Conservation (phyloP, 2,329 filamentous ascomycete species). For the Zymoseptoria pseudotritici region DNA sequence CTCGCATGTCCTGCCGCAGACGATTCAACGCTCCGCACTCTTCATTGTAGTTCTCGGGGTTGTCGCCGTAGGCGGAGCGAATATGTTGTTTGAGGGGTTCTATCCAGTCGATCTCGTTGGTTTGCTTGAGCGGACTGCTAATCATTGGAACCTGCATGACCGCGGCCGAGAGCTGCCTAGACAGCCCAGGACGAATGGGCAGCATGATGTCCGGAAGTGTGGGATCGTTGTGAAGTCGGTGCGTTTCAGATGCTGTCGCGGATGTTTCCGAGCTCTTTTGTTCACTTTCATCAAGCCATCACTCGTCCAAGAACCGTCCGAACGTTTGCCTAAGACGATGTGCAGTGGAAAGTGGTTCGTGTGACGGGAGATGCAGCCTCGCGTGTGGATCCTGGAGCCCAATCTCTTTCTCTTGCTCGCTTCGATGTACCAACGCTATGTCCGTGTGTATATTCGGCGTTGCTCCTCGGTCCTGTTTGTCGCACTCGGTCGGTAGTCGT, state of each 20-base stretch:
- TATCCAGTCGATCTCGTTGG: slow-evolving; percentile 98
- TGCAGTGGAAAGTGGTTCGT: not conserved
- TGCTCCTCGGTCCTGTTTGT: not conserved
- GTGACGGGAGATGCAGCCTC: not conserved
- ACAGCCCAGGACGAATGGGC: slow-evolving; percentile 29
- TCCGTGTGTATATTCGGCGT: not conserved
- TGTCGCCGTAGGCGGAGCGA: slow-evolving; percentile 86
- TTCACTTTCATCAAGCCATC: not conserved
- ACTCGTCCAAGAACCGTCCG: not conserved
- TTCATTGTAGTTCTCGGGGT: slow-evolving; percentile 89
- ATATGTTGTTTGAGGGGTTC: slow-evolving; percentile 89
- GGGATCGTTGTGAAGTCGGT: not conserved
- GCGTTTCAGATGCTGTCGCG: too few relatives aligned
- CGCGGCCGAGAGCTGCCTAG: slow-evolving; percentile 26
- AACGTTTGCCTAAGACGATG: not conserved
- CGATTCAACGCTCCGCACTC: slow-evolving; percentile 93
- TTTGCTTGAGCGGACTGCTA: slow-evolving; percentile 82
- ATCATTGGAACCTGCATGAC: slow-evolving; percentile 93
- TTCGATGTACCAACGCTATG: not conserved
- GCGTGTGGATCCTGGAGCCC: not conserved
- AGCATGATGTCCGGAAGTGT: slow-evolving; percentile 32
- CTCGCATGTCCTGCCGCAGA: slow-evolving; percentile 94
- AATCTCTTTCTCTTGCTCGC: not conserved
- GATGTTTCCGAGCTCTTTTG: not conserved
- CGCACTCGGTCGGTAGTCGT: not conserved